Conservation (phyloP, 192 early-diverging fungal genomes). For the Dimargaris cristalligena region DNA sequence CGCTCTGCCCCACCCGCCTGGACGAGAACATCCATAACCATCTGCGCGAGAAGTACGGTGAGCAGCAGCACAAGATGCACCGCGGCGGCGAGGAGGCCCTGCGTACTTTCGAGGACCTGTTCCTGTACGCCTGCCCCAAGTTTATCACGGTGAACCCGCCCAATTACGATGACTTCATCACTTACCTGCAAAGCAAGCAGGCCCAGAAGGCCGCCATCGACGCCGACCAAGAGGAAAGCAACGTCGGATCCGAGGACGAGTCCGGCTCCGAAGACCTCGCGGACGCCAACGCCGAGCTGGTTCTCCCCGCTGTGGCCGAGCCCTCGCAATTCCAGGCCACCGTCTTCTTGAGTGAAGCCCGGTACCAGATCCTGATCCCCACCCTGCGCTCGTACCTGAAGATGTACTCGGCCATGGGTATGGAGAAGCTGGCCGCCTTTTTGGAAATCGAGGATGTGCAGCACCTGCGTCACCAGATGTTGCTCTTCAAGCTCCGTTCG, state of each 20-base stretch:
- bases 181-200: conserved; percentile 1
- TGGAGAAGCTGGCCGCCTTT: conserved; percentile 75
- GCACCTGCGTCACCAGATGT: conserved; percentile 58
- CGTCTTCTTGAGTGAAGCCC: conserved; percentile 72
- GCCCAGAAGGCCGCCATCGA: not conserved
- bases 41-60: conserved; percentile 83
- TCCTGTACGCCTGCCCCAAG: conserved; percentile 80
- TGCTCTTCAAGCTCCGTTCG: conserved; percentile 89
- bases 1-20: conserved; percentile 79
- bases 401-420: conserved; percentile 83
- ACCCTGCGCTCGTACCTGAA: conserved; percentile 88
- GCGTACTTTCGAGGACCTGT: conserved; percentile 73
- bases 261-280: not conserved
- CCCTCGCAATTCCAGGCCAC: conserved; percentile 68
- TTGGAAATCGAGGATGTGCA: conserved; percentile 70
- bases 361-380: conserved; percentile 68
- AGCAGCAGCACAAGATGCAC: conserved; percentile 78
- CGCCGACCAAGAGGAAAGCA: conserved; percentile 11
- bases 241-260: conserved; percentile 3
- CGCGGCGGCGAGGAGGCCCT: conserved; percentile 71
- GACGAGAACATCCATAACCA: conserved; percentile 84
- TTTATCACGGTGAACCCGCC: conserved; percentile 84
- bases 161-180: conserved; percentile 49
- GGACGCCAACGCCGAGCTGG: conserved; percentile 1
- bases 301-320: conserved; percentile 16